Percentiles rank a stretch among this genome's conserved stretches.
phyloP scores from a whole-genome alignment of 768 basidiomycete genomes.

The Hemileccinum impolitum region DNA sequence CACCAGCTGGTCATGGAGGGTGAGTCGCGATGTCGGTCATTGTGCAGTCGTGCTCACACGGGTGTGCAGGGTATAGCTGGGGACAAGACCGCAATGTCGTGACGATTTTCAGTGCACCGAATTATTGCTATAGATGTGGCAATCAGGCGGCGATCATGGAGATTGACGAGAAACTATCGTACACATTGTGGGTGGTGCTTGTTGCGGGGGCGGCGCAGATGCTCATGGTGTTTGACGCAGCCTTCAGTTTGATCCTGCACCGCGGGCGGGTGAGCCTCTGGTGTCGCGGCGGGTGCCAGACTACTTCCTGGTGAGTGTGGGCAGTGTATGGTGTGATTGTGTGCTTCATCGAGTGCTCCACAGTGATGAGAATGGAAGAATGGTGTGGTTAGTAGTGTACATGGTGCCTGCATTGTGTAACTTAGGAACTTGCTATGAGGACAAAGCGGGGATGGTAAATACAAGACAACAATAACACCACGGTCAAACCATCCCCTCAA shows the following conservation, averaged over 20 bases:
- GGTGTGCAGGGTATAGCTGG: constrained; percentile 79
- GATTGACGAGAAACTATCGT: constrained; percentile 96
- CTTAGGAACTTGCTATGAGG: constrained; percentile 4
- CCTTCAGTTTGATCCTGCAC: constrained; percentile 99
- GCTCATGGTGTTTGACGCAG: constrained; percentile 39
- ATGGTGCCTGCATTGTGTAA: constrained; percentile 23
- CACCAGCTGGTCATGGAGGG: constrained; percentile 98
- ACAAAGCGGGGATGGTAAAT: constrained; percentile 19
- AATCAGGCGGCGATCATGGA: constrained; percentile 99
- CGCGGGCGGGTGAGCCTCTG: constrained; percentile 96
- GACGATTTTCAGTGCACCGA: constrained; percentile 99
- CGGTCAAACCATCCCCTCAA: not conserved
- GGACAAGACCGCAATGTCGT: constrained; percentile 99
- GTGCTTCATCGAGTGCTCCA: not conserved
- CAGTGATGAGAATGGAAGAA: constrained; percentile 22
- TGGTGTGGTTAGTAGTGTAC: constrained; percentile 19
- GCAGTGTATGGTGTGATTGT: constrained; percentile 37
- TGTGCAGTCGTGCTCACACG: constrained; percentile 6
- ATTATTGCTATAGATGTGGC: constrained; percentile 99
- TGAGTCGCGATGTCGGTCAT: constrained; percentile 34
- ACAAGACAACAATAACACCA: constrained; percentile 19
- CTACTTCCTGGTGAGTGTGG: constrained; percentile 77
- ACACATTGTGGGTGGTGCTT: constrained; percentile 70
- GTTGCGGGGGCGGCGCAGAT: not conserved
- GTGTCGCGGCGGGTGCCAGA: constrained; percentile 94